phyloP scores from a whole-genome alignment of 108 stramenopile genomes.

The Cyclotella atomus region DNA sequence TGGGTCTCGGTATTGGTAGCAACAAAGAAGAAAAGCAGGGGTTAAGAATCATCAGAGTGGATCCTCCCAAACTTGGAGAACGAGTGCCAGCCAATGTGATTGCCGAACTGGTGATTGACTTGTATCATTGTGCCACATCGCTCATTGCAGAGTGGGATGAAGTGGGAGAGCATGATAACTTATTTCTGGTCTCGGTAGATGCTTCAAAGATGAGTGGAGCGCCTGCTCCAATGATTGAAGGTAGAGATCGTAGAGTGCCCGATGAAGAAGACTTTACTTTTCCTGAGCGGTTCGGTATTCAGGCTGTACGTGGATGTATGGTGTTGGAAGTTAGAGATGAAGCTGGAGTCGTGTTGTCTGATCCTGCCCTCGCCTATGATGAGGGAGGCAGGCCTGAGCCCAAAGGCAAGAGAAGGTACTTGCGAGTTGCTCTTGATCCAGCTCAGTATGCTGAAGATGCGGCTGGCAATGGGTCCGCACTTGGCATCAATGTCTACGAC shows the following conservation, averaged over 20 bases:
- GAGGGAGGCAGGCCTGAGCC: conserved; percentile 26
- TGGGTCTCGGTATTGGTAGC: conserved; percentile 74
- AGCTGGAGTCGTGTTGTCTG: conserved; percentile 82
- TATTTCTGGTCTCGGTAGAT: conserved; percentile 87
- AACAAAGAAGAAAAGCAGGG: conserved; percentile 32
- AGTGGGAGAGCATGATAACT: conserved; percentile 89
- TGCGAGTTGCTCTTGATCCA: conserved; percentile 86
- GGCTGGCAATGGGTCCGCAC: conserved; percentile 47
- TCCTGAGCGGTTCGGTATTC: conserved; percentile 73
- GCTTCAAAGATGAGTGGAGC: conserved; percentile 70
- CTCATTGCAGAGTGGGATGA: conserved; percentile 94
- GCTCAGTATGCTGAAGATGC: conserved; percentile 84
- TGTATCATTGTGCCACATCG: conserved; percentile 73
- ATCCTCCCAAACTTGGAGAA: conserved; percentile 87
- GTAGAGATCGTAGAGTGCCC: conserved; percentile 59
- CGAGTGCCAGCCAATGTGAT: conserved; percentile 73
- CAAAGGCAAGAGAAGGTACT: conserved; percentile 63
- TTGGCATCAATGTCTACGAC: conserved; percentile 69
- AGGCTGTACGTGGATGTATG: conserved; percentile 83
- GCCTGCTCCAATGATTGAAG: conserved; percentile 48
- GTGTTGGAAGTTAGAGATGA: conserved; percentile 87
- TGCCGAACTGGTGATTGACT: conserved; percentile 82
- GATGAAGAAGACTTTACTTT: conserved; percentile 89
- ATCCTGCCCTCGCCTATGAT: conserved; percentile 59
- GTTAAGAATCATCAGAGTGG: conserved; percentile 74